Percentiles rank a stretch among this genome's conserved stretches.
Evolutionary conservation across 1,139 yeast genomes (phyloP).

Genomic region (Debaryomycetaceae sp.): DNA sequence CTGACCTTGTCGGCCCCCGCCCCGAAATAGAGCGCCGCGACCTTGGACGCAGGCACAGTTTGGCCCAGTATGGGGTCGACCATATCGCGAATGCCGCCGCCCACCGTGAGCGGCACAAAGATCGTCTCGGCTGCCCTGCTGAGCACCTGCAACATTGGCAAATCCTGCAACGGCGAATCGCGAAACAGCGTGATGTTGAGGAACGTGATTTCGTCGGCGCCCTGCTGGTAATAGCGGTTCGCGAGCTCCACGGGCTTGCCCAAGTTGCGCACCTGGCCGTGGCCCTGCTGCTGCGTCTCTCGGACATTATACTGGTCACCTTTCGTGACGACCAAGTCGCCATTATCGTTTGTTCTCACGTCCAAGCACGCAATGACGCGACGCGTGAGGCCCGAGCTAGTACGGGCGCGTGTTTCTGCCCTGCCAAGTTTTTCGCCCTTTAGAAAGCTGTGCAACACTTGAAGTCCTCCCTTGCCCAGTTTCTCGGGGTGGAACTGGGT

Average conservation of each 20-base stretch:
- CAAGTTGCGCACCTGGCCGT: constrained; percentile 62
- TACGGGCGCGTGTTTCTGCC: constrained; percentile 12
- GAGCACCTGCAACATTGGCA: constrained; percentile 90
- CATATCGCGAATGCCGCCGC: constrained; percentile 92
- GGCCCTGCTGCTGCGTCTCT: constrained; percentile 32
- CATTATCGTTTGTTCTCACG: constrained; percentile 88
- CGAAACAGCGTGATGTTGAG: constrained; percentile 91
- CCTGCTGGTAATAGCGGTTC: constrained; percentile 77
- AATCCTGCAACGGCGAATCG: constrained; percentile 81
- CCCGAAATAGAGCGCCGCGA: constrained; percentile 81
- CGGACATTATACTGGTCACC: constrained; percentile 98
- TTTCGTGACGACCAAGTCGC: constrained; percentile 93
- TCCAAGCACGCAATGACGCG: constrained; percentile 93
- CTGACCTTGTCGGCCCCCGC: constrained; percentile 98
- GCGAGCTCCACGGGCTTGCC: constrained; percentile 97
- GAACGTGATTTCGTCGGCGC: constrained; percentile 95
- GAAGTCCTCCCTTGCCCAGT: constrained; percentile 82
- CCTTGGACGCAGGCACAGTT: constrained; percentile 70
- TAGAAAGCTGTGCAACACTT: constrained; percentile 62
- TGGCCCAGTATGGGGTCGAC: constrained; percentile 69
- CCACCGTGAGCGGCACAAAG: constrained; percentile 93
- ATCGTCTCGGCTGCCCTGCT: constrained; percentile 76
- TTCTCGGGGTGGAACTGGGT: constrained; percentile 98
- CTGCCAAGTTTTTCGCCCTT: constrained; percentile 30
- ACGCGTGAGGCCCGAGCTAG: constrained; percentile 66